A percentile compares a stretch with the other conserved stretches of the same genome.
Conservation (phyloP, 208 protist genomes). For the Crithidia expoeki region DNA sequence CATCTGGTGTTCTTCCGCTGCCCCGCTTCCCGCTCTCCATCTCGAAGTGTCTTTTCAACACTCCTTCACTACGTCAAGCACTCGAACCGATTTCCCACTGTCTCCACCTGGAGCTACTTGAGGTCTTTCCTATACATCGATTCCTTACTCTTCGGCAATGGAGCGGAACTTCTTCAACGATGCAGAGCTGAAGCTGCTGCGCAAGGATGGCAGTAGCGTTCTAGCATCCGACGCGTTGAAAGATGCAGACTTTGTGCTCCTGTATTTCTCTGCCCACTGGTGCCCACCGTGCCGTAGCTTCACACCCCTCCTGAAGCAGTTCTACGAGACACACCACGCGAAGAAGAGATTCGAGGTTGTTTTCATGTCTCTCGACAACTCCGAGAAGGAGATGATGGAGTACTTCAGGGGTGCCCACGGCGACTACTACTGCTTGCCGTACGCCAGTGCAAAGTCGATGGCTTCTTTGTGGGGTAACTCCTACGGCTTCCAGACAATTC, state of each 20-base stretch:
- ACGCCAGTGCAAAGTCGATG: slow-evolving; percentile 23
- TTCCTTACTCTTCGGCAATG: not conserved
- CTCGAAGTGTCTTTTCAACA: too few species aligned
- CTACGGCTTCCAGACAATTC: slow-evolving; percentile 46
- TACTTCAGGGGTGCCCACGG: slow-evolving; percentile 48
- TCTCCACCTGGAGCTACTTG: too few species aligned
- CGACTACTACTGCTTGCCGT: slow-evolving; percentile 50
- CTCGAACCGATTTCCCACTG: too few species aligned
- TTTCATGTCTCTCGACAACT: slow-evolving; percentile 52
- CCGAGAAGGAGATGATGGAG: slow-evolving; percentile 33
- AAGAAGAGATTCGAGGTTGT: slow-evolving; percentile 68
- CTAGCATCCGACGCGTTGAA: slow-evolving; percentile 24
- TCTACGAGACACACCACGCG: slow-evolving; percentile 51
- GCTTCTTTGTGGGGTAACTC: slow-evolving; percentile 27
- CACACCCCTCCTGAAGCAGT: slow-evolving; percentile 73
- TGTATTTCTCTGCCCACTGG: slow-evolving; percentile 91
- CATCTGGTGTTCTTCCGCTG: too few species aligned
- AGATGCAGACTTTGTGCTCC: slow-evolving; percentile 52
- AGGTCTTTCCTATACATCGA: not conserved
- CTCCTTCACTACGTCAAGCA: too few species aligned
- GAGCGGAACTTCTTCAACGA: slow-evolving; percentile 11
- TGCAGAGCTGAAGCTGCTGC: slow-evolving; percentile 34
- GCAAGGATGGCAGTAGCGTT: slow-evolving; percentile 45
- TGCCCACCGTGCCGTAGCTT: slow-evolving; percentile 87
- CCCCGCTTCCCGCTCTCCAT: too few species aligned